Percentiles rank a stretch among this genome's conserved stretches.
Evolutionary conservation across 768 basidiomycete species (phyloP).

Genomic region (Mycena floridula): DNA sequence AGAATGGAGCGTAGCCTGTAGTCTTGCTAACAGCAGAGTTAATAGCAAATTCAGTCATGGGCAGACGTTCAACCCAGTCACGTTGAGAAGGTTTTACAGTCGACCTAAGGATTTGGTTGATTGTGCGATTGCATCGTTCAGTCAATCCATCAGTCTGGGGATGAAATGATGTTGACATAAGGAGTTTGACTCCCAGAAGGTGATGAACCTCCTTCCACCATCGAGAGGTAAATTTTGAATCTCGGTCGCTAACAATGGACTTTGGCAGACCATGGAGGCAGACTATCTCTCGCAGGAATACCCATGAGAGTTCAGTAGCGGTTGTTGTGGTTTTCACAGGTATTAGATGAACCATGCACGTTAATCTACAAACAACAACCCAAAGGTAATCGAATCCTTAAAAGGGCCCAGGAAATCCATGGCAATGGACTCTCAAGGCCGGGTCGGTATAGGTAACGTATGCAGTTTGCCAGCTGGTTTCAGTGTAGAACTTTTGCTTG

Average conservation of each 20-base stretch:
- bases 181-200: no score
- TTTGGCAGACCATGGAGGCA: constrained; percentile 11
- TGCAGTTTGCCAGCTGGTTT: constrained; percentile 16
- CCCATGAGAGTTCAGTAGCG: constrained; percentile 3
- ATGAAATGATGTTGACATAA: no score
- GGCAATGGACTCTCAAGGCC: constrained; percentile 20
- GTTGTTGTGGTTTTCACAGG: no score
- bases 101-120: background rate
- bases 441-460: constrained; percentile 8
- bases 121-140: constrained; percentile 8
- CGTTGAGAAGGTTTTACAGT: constrained; percentile 6
- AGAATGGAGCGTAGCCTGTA: constrained; percentile 1
- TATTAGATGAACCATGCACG: no score
- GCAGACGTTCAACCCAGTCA: constrained; percentile 5
- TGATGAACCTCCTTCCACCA: constrained; percentile 18
- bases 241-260: constrained; percentile 14
- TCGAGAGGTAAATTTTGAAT: background rate
- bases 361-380: no score
- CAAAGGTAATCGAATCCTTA: no score
- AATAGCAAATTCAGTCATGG: constrained; percentile 1
- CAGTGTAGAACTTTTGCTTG: constrained; percentile 4
- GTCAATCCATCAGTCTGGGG: constrained; percentile 9
- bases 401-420: no score
- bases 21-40: constrained; percentile 8
- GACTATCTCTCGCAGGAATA: constrained; percentile 8